Evolutionary conservation across 2,329 filamentous ascomycete species (phyloP).

Genomic region (Neurospora sp.): DNA sequence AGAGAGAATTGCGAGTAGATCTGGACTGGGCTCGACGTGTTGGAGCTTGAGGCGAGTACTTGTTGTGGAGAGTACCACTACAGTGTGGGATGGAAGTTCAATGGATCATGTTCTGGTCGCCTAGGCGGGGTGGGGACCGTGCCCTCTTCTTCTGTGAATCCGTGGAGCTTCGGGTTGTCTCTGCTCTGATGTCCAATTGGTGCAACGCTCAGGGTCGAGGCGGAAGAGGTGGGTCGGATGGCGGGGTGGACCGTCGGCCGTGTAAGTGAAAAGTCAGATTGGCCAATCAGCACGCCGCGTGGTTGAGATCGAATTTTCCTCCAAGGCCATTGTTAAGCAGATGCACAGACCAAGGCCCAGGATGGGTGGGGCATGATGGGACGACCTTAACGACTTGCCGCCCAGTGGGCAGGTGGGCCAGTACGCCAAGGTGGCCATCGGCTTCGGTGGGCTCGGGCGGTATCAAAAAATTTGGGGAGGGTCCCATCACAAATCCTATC

Average conservation of each 20-base stretch:
- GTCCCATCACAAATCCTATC: background rate
- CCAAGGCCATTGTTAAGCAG: background rate
- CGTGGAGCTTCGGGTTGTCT: background rate
- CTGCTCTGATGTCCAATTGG: background rate
- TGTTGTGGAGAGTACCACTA: background rate
- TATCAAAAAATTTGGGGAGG: background rate
- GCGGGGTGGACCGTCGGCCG: background rate
- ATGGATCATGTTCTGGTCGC: background rate
- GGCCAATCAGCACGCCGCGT: background rate
- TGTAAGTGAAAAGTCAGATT: background rate
- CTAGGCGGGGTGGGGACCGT: background rate
- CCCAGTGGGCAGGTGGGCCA: background rate
- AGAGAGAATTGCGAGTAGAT: background rate
- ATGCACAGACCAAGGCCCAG: background rate
- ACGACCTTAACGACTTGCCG: background rate
- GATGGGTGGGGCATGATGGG: background rate
- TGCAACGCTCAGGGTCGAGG: background rate
- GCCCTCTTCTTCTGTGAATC: background rate
- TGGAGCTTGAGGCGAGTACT: background rate
- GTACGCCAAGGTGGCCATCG: background rate
- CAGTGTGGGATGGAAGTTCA: background rate
- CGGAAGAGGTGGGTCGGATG: background rate
- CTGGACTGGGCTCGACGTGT: background rate
- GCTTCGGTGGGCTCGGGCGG: background rate
- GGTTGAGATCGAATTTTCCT: background rate